Evolutionary conservation across 176 grass and related monocot species (phyloP).

Genomic region (Rhynchospora tenuis): DNA sequence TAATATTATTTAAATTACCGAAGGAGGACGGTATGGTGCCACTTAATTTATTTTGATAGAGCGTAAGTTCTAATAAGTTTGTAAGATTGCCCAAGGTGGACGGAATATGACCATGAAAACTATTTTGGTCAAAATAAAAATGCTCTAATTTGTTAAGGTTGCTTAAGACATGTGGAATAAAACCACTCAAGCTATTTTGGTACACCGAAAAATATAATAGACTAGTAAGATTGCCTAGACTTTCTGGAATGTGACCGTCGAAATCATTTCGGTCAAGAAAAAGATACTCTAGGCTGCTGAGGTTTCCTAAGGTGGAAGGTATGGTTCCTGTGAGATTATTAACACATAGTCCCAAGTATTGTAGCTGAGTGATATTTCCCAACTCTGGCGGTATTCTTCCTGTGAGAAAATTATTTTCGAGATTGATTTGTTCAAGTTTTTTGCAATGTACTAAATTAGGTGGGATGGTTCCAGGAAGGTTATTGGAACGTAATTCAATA

Average conservation of each 20-base stretch:
- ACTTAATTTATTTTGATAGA: too few species aligned
- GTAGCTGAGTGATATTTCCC: not conserved
- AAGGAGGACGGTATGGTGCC: not conserved
- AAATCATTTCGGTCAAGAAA: constrained; percentile 8
- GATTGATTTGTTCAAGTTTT: not conserved
- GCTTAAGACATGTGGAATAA: constrained; percentile 7
- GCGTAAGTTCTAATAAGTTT: too few species aligned
- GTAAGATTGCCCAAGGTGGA: too few species aligned
- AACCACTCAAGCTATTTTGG: not conserved
- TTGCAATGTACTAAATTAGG: not conserved
- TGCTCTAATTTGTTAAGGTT: not conserved
- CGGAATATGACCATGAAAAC: constrained; percentile 19
- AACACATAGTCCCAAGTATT: not conserved
- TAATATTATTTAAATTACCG: not conserved
- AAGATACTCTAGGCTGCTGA: not conserved
- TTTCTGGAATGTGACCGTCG: constrained; percentile 14
- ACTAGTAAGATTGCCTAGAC: constrained; percentile 2
- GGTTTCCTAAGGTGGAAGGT: constrained; percentile 21
- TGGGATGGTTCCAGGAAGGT: constrained; percentile 19
- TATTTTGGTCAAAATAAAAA: not conserved
- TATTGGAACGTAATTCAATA: constrained; percentile 2
- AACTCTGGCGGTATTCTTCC: not conserved
- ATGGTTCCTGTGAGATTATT: constrained; percentile 15
- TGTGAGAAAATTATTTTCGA: not conserved
- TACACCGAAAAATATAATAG: not conserved